phyloP scores from a whole-genome alignment of 441 rosid species.

The Erodium moschatum region DNA sequence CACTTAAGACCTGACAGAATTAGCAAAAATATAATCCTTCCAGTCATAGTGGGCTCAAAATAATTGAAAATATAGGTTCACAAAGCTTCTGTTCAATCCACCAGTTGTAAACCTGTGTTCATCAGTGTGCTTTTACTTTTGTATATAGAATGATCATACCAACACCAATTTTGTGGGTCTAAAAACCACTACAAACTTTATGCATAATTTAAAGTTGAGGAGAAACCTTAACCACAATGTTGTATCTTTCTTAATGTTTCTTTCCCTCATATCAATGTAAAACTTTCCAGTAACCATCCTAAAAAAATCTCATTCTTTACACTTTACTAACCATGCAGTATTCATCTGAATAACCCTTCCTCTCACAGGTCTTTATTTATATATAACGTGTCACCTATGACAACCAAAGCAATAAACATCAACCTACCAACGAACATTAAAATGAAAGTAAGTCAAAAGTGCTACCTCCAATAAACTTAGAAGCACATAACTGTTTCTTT shows the following conservation, averaged over 20 bases:
- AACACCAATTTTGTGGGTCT: slow-evolving; percentile 25
- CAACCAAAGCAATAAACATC: slow-evolving; percentile 29
- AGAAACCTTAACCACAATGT: slow-evolving; percentile 57
- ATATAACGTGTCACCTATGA: slow-evolving; percentile 25
- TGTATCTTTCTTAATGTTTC: slow-evolving; percentile 64
- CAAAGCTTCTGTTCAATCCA: slow-evolving; percentile 1
- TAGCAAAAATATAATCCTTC: slow-evolving; percentile 15
- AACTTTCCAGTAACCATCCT: slow-evolving; percentile 37
- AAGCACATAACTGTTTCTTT: slow-evolving; percentile 18
- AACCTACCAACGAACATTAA: slow-evolving; percentile 26
- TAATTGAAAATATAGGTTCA: slow-evolving; percentile 15
- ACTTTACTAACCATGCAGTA: slow-evolving; percentile 25
- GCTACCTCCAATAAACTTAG: slow-evolving; percentile 19
- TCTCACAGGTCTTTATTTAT: slow-evolving; percentile 21
- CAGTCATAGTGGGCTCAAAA: slow-evolving; percentile 16
- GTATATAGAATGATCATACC: slow-evolving; percentile 7
- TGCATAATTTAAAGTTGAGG: slow-evolving; percentile 52
- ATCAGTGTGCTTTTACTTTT: neutral
- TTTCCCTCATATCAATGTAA: slow-evolving; percentile 33
- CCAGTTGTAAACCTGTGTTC: slow-evolving; percentile 6
- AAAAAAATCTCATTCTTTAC: slow-evolving; percentile 21
- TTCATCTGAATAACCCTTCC: slow-evolving; percentile 29
- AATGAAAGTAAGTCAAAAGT: slow-evolving; percentile 54
- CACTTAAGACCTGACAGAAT: neutral
- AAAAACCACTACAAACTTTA: slow-evolving; percentile 34